Evolutionary conservation across 352 stramenopile genomes (phyloP), one percentile per base, ranked within the genome.

Genomic region (Pythium scleroteichum): DNA sequence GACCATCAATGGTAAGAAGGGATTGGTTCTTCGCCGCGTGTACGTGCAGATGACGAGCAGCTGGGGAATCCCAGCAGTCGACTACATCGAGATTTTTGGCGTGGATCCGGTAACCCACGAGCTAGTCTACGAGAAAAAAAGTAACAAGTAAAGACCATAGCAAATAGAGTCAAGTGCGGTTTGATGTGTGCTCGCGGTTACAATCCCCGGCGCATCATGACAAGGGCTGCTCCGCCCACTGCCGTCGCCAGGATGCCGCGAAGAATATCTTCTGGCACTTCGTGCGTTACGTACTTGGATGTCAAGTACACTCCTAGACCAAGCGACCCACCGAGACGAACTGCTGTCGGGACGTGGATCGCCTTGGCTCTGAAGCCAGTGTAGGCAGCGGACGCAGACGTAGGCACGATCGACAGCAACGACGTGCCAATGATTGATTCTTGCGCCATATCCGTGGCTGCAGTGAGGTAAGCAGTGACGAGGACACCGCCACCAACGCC

Each of bases 11-110:
- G 81, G 82, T 51, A 77, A 81, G 71, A 71, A 76, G 47, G 68
- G 71, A 39, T 79, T 90, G 66, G 39, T 92, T 22, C 55, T 94
- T 61, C 80, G 84, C 35, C 82, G 85, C 62, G 83, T 94, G 46
- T 94, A 78, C 55, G 85, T 94, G 57, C 81, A 92, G 56, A 90
- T 90, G 79, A 92, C 82, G 26, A 92, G 69, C 26, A 88, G 82
- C 39, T 92, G 82, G 85, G 81, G 81, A 14, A 82, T 94, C 53
- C 85, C 85, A 17, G 88, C 77, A 0, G 85, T 94, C 41, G 82
- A 92, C 52, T 91, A 86, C 69, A 70, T 94, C 48, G 85, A 94
- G 56, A 84, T 94, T 52, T 92, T 91, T 41, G 85, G 82, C 33
- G 68, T 94, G 29, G 69, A 94, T 62, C 80, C 79, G 3, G 54